Base-by-base conservation (phyloP, 345 rosid species). In the Theobroma cacao region DNA sequence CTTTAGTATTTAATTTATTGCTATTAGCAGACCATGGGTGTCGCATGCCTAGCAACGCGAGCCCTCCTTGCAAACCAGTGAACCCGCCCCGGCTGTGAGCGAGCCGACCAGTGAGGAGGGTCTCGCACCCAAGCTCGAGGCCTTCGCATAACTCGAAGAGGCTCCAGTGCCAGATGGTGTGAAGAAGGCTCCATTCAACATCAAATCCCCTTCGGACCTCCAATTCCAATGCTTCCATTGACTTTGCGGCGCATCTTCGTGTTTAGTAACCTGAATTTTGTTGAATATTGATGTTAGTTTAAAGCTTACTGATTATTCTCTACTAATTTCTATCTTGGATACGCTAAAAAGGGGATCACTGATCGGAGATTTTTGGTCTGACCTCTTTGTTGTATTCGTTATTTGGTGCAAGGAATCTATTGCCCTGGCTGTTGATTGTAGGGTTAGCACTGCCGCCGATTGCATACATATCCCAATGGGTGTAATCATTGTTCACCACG, bases 371-470 rank as follows among this genome's bases (percentile, higher is more conserved):
- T 11, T 33, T 56, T 22, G 20, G 9, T 67, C 22, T 36, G 1
- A 89, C 92, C 86, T 89, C 93, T 82, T 89, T 89, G 75, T 59
- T 79, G 80, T 73, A 61, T 8, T 0, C n/a, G 33, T 82, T 79
- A 33, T 85, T 76, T 2, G 91, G 91, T 74, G 93, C 93, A 73
- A 87, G 82, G 82, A 85, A 90, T 78, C 90, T 87, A 74, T 90
- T 90, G 65, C 93, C 93, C 75, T 90, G 93, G 56, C 93, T 90
- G 41, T 90, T 90, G 24, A 90, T 90, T 38, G 93, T 90, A 14
- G 93, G 93, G 58, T 79, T 69, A 41, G 91, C 91, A 87, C 93
- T 90, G 12, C 93, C 93, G 24, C 93, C 93, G 77, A 90, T 86
- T 36, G 93, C 93, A 85, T 90, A 90, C 90, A 90, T 90, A 68